phyloP scores from a whole-genome alignment of 805 yeast species.

The Helenozyma baotianmanensis region DNA sequence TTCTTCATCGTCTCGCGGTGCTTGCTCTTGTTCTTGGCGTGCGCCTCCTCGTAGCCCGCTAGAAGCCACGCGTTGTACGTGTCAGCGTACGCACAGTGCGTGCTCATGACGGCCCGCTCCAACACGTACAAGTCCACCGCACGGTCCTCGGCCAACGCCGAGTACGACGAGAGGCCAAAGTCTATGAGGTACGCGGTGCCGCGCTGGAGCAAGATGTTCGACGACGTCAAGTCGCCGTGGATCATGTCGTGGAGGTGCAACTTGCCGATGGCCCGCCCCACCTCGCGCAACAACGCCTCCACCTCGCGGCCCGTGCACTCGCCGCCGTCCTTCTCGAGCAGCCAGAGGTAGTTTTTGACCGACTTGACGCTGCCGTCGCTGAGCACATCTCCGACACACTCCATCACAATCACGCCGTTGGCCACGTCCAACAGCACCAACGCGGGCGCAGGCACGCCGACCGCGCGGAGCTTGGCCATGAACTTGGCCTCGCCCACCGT shows the following conservation, averaged over 20 bases:
- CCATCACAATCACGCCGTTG: constrained; percentile 88
- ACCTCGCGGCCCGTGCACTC: constrained; percentile 34
- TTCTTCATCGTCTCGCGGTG: constrained; percentile 54
- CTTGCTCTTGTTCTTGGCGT: constrained; percentile 36
- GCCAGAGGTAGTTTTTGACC: constrained; percentile 73
- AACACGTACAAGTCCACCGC: constrained; percentile 96
- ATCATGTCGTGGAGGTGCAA: constrained; percentile 74
- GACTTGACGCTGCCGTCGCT: constrained; percentile 54
- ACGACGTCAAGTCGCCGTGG: constrained; percentile 93
- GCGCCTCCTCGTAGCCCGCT: constrained; percentile 54
- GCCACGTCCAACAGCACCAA: constrained; percentile 71
- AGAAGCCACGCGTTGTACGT: constrained; percentile 66
- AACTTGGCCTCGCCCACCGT: constrained; percentile 83
- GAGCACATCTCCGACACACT: constrained; percentile 56
- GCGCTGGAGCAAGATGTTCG: constrained; percentile 63
- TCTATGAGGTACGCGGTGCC: constrained; percentile 67
- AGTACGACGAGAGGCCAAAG: constrained; percentile 81
- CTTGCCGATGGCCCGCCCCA: constrained; percentile 65
- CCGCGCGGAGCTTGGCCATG: constrained; percentile 47
- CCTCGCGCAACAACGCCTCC: constrained; percentile 41
- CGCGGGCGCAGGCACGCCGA: constrained; percentile 68
- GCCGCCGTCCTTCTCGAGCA: constrained; percentile 33
- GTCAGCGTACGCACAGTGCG: constrained; percentile 74
- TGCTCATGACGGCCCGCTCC: constrained; percentile 86
- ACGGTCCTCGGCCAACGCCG: constrained; percentile 78